Conservation (phyloP, 495 filamentous ascomycete genomes). For the Aspergillus saccharolyticus region DNA sequence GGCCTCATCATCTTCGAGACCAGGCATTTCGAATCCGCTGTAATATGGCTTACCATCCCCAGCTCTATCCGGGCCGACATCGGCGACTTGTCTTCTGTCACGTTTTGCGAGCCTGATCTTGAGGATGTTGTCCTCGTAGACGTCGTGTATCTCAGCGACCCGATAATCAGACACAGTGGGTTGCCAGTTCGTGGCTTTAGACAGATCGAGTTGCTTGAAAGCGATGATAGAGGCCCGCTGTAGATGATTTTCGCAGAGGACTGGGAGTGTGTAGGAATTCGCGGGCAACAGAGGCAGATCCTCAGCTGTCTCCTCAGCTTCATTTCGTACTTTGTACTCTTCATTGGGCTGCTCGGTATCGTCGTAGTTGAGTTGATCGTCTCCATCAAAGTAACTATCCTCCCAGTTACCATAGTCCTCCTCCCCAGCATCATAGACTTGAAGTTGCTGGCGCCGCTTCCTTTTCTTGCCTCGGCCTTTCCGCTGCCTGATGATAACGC, state of each 20-base stretch:
- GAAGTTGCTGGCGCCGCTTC: constrained; percentile 51
- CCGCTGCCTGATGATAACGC: constrained; percentile 37
- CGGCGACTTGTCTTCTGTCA: constrained; percentile 52
- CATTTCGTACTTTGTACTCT: constrained; percentile 7
- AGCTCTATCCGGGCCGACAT: constrained; percentile 43
- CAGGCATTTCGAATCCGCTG: constrained; percentile 64
- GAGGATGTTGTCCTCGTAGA: constrained; percentile 42
- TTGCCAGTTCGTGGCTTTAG: constrained; percentile 70
- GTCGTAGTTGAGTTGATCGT: constrained; percentile 51
- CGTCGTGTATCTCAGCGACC: constrained; percentile 59
- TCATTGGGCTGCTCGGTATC: constrained; percentile 28
- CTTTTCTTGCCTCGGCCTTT: constrained; percentile 48
- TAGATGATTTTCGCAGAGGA: constrained; percentile 49
- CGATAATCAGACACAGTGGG: constrained; percentile 64
- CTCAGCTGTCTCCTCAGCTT: constrained; percentile 15
- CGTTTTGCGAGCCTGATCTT: constrained; percentile 63
- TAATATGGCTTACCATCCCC: constrained; percentile 56
- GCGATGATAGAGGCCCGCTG: constrained; percentile 65
- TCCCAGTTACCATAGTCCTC: constrained; percentile 27
- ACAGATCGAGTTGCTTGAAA: constrained; percentile 73
- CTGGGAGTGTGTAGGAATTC: constrained; percentile 52
- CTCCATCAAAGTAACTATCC: constrained; percentile 26
- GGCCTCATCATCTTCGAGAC: constrained; percentile 48
- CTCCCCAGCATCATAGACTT: constrained; percentile 35
- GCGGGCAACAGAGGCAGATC: constrained; percentile 63